Base-by-base conservation (phyloP, 306 rosid genomes). In the Vigna nakashimae region DNA sequence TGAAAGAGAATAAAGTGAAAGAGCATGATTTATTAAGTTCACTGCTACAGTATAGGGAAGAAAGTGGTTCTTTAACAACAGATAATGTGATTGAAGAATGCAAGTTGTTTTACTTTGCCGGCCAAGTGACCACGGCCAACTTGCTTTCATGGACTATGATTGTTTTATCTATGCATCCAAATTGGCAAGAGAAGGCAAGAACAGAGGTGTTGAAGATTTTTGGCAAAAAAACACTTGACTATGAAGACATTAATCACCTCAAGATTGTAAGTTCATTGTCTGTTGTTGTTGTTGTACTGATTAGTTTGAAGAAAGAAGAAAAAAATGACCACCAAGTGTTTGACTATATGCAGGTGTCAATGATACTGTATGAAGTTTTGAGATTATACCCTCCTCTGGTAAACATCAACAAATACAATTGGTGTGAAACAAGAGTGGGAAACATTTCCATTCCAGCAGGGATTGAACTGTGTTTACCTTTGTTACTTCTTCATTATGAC, bases 131-230 rank as follows among this genome's bases (percentile, higher is more conserved):
- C 42, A 59, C 65, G 14, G 65, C 42, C 10, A 28, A 26, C 40
- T n/a, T 28, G 1, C 65, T 59, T 59, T 18, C 42, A 28, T 59
- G 65, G 65, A 26, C 65, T 59, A 14, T 59, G 65, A 6, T 59
- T 2, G 11, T 28, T 59, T 28, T 59, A 59, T 59, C 65, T 5
- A 59, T 59, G 40, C 65, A 59, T 28, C 40, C 18, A 13, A 9
- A 59, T 28, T 59, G 65, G 65, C 65, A 59, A 59, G 42, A 59
- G 30, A 59, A 59, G 65, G 65, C 65, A 26, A 59, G 65, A 59
- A n/a, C 17, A 5, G 65, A 59, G 40, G 65, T 59, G 10, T 28
- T 28, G 40, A 40, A 59, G 65, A 13, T 59, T 59, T 28, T 59
- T 28, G 65, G 15, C 65, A 59, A 28, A 59, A 59, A 3, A 26